Conservation (phyloP, 2,329 filamentous ascomycete species). For the Cytospora piceae region DNA sequence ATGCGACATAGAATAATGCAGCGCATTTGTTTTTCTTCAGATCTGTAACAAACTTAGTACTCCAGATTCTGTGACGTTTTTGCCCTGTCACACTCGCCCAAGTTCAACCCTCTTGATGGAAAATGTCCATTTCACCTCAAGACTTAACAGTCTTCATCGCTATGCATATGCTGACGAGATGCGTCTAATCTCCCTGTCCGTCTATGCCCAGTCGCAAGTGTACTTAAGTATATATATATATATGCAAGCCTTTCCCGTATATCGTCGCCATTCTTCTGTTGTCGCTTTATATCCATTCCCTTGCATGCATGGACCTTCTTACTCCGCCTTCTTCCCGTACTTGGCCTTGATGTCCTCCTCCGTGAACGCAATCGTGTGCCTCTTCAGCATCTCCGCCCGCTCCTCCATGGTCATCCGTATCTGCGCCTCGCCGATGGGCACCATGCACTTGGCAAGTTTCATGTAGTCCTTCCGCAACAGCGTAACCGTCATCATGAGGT, state of each 20-base stretch:
- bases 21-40: too few species aligned
- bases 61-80: too few species aligned
- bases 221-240: too few species aligned
- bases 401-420: conserved; percentile 67
- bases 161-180: not conserved
- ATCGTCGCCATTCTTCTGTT: not conserved
- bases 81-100: too few species aligned
- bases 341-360: conserved; percentile 66
- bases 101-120: not conserved
- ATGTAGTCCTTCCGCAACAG: conserved; percentile 73
- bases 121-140: not conserved
- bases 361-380: conserved; percentile 67
- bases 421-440: conserved; percentile 72
- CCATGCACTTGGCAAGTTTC: conserved; percentile 69
- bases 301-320: not conserved
- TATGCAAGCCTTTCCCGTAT: not conserved
- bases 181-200: not conserved
- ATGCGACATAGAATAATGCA: not conserved
- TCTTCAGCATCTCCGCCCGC: conserved; percentile 63
- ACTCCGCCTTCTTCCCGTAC: conserved; percentile 43
- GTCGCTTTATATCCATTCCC: not conserved
- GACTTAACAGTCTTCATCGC: not conserved
- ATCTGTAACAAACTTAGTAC: too few species aligned
- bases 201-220: not conserved
- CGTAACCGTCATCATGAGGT: conserved; percentile 72